Percentiles rank a stretch among this genome's conserved stretches.
Evolutionary conservation across 345 rosid species (phyloP).

Genomic region (Linum tenue): DNA sequence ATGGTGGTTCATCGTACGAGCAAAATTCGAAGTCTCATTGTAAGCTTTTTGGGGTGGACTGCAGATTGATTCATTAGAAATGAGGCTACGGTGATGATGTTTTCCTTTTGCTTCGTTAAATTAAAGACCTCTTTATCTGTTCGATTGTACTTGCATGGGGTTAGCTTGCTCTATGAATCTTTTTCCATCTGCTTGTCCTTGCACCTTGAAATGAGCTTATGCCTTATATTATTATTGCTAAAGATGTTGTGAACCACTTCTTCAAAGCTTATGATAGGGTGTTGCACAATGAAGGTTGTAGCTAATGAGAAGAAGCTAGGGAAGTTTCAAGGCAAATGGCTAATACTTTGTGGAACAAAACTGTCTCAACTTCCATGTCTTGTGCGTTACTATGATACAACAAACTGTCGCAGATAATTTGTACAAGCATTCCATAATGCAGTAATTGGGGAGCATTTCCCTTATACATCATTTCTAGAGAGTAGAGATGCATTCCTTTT

Average conservation of each 20-base stretch:
- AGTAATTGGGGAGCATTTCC: not conserved
- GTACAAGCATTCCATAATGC: not conserved
- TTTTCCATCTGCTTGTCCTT: not conserved
- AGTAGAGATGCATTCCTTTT: not conserved
- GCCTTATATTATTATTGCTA: not conserved
- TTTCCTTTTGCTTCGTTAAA: not conserved
- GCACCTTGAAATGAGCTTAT: not conserved
- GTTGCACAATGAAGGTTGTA: not conserved
- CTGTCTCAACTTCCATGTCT: not conserved
- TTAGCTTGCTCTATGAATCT: not conserved
- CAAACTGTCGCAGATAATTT: not conserved
- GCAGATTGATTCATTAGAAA: not conserved
- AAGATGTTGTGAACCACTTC: not conserved
- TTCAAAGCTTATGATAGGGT: not conserved
- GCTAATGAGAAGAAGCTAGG: not conserved
- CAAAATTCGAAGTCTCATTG: slow-evolving; percentile 57
- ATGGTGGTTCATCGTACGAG: slow-evolving; percentile 48
- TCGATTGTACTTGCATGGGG: not conserved
- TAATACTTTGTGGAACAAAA: not conserved
- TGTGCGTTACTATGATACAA: not conserved
- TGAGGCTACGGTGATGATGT: not conserved
- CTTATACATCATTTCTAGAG: too few relatives aligned
- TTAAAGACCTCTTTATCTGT: not conserved
- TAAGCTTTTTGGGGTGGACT: slow-evolving; percentile 24
- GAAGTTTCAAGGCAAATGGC: not conserved